Percentiles rank a stretch among this genome's conserved stretches.
phyloP scores from a whole-genome alignment of 305 asterid genomes.

The Ruellia speciosa region DNA sequence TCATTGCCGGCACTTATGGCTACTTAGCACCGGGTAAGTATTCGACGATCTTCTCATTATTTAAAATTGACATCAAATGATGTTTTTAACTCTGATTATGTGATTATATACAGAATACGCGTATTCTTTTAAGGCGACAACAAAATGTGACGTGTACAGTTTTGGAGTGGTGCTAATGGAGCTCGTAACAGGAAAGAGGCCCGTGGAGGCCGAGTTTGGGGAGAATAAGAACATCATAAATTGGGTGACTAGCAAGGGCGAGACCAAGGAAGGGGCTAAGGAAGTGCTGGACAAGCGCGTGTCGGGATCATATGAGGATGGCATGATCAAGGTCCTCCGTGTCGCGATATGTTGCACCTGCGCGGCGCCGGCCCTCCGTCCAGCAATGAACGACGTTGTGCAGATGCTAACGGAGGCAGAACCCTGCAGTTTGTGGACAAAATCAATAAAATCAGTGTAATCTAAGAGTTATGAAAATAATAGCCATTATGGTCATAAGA shows the following conservation, averaged over 20 bases:
- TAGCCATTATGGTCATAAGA: too few relatives aligned
- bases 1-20: slow-evolving; percentile 83
- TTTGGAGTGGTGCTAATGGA: slow-evolving; percentile 87
- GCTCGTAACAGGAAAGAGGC: slow-evolving; percentile 72
- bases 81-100: neutral
- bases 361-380: slow-evolving; percentile 51
- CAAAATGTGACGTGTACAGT: slow-evolving; percentile 89
- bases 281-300: slow-evolving; percentile 61
- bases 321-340: slow-evolving; percentile 72
- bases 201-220: slow-evolving; percentile 76
- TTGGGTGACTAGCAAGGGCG: slow-evolving; percentile 68
- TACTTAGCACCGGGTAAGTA: slow-evolving; percentile 85
- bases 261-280: slow-evolving; percentile 50
- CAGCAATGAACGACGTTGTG: slow-evolving; percentile 72
- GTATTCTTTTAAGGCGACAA: slow-evolving; percentile 76
- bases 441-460: slow-evolving; percentile 22
- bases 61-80: neutral
- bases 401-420: slow-evolving; percentile 66
- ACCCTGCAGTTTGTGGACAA: slow-evolving; percentile 46
- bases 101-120: slow-evolving; percentile 50
- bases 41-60: neutral
- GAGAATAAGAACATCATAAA: slow-evolving; percentile 68
- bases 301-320: slow-evolving; percentile 45
- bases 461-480: slow-evolving; percentile 28
- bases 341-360: slow-evolving; percentile 82